Evolutionary conservation across 2,329 filamentous ascomycete genomes (phyloP).

Genomic region (Xylaria sp.): DNA sequence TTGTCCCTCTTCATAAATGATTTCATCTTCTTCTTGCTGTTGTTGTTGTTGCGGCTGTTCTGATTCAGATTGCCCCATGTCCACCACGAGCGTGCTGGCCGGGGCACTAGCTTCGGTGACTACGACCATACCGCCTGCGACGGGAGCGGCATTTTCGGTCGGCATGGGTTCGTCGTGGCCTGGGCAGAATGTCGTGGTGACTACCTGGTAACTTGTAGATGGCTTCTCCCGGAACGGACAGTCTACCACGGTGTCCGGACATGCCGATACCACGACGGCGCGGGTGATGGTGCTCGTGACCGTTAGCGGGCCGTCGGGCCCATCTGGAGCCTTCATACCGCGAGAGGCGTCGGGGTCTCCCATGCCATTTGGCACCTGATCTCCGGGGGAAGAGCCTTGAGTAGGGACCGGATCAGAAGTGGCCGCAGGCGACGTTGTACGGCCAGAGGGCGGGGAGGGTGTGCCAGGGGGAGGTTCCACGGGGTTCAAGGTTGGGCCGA

Average conservation of each 20-base stretch:
- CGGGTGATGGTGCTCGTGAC: constrained; percentile 45
- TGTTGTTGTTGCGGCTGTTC: neutral
- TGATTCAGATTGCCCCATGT: neutral
- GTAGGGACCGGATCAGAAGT: neutral
- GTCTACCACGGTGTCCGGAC: constrained; percentile 24
- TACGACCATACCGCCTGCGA: neutral
- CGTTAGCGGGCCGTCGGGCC: neutral
- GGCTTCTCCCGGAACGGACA: constrained; percentile 34
- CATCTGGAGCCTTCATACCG: neutral
- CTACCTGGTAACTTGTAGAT: constrained; percentile 38
- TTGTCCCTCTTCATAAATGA: neutral
- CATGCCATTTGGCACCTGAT: neutral
- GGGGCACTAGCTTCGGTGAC: constrained; percentile 10
- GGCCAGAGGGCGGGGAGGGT: constrained; percentile 25
- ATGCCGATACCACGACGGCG: constrained; percentile 35
- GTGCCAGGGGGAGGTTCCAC: constrained; percentile 11
- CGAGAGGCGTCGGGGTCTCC: neutral
- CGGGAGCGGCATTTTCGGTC: neutral
- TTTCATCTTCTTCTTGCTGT: neutral
- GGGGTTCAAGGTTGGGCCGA: constrained; percentile 20
- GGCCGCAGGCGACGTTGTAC: neutral
- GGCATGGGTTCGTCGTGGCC: constrained; percentile 5
- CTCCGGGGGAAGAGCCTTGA: neutral
- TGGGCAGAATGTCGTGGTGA: constrained; percentile 44
- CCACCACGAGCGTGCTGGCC: neutral